phyloP scores from a whole-genome alignment of 1,284 basidiomycete genomes.

The Apiotrichum laibachii region DNA sequence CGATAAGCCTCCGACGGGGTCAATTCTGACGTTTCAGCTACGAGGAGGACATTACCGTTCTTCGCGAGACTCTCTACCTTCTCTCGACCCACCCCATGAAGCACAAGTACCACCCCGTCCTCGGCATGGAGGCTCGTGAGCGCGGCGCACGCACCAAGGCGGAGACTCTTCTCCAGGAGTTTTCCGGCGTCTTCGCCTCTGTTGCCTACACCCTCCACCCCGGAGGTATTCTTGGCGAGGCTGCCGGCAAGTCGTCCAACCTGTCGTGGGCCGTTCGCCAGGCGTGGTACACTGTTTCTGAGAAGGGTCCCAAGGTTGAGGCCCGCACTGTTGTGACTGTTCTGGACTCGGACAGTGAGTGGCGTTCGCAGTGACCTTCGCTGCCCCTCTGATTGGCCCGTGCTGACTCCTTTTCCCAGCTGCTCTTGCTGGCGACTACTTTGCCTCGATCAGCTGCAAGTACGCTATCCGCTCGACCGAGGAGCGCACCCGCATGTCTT shows the following conservation, averaged over 20 bases:
- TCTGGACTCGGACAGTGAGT: slow-evolving; percentile 42
- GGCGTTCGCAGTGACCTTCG: background rate
- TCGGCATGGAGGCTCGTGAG: slow-evolving; percentile 46
- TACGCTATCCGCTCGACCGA: slow-evolving; percentile 32
- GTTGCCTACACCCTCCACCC: slow-evolving; percentile 42
- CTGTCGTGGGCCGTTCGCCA: slow-evolving; percentile 39
- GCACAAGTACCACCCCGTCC: slow-evolving; percentile 37
- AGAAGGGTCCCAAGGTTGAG: slow-evolving; percentile 10
- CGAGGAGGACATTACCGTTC: slow-evolving; percentile 37
- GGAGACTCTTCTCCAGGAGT: slow-evolving; percentile 30
- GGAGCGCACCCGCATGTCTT: slow-evolving; percentile 32
- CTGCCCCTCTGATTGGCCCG: background rate
- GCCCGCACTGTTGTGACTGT: slow-evolving; percentile 32
- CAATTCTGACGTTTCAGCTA: slow-evolving; percentile 18
- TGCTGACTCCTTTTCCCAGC: slow-evolving; percentile 9
- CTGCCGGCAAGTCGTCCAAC: slow-evolving; percentile 42
- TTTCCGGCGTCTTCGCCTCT: slow-evolving; percentile 31
- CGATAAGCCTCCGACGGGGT: background rate
- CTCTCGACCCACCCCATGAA: slow-evolving; percentile 42
- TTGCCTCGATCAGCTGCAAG: slow-evolving; percentile 35
- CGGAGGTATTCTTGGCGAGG: slow-evolving; percentile 35
- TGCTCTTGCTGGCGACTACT: slow-evolving; percentile 45
- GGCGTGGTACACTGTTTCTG: slow-evolving; percentile 19
- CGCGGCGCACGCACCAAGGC: slow-evolving; percentile 36
- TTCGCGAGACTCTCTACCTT: slow-evolving; percentile 41